Conservation (phyloP, 2,329 filamentous ascomycete species). For the Penicillium sp. region DNA sequence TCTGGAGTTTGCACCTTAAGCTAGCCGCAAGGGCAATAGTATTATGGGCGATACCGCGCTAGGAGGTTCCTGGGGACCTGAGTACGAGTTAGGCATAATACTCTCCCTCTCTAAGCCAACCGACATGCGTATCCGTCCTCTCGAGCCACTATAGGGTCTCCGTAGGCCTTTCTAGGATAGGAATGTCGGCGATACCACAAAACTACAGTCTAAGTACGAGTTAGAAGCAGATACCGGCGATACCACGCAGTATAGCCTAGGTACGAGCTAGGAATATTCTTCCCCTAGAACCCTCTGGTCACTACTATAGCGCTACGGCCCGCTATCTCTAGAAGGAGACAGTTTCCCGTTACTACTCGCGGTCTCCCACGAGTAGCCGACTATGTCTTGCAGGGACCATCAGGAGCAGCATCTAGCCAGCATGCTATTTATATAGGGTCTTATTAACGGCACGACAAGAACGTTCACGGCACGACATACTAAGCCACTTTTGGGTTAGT, state of each 20-base stretch:
- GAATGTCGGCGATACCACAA: neutral
- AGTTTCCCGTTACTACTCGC: neutral
- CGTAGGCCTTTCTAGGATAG: neutral
- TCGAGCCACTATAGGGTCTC: neutral
- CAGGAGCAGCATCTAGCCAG: too few relatives aligned
- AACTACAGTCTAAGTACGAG: too few relatives aligned
- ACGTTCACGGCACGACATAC: too few relatives aligned
- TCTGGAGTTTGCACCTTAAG: neutral
- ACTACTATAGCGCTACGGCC: neutral
- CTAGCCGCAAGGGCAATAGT: neutral
- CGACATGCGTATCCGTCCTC: neutral
- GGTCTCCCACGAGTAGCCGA: too few relatives aligned
- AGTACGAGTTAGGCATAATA: constrained; percentile 1
- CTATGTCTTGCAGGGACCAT: too few relatives aligned
- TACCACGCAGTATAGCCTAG: too few relatives aligned
- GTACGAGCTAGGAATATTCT: neutral
- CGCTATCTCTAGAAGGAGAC: neutral
- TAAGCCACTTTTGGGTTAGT: too few relatives aligned
- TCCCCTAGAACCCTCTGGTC: neutral
- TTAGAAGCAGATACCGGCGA: too few relatives aligned
- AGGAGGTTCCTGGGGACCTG: neutral
- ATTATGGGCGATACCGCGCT: neutral
- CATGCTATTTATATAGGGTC: too few relatives aligned
- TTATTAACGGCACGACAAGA: too few relatives aligned
- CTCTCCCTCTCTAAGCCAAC: neutral